Conservation (phyloP, 108 stramenopile species). For the Discostella stelligeroides region DNA sequence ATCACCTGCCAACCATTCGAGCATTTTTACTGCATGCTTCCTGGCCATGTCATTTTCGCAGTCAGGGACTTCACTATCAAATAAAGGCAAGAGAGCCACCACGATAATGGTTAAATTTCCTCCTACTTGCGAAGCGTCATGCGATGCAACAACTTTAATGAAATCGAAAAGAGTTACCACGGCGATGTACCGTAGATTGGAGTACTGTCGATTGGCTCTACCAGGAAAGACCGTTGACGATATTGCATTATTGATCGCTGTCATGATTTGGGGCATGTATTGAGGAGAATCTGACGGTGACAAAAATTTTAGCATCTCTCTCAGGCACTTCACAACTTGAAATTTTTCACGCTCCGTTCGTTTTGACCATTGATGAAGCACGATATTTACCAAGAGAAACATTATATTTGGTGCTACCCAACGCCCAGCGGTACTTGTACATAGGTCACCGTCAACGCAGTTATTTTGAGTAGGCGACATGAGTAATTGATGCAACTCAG, state of each 20-base stretch:
- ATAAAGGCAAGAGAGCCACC: conserved; percentile 76
- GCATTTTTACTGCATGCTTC: conserved; percentile 56
- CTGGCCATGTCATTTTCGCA: conserved; percentile 36
- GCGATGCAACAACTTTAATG: conserved; percentile 55
- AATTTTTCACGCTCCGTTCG: conserved; percentile 52
- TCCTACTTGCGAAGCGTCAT: conserved; percentile 55
- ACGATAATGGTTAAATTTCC: conserved; percentile 76
- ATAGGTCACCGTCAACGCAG: conserved; percentile 17
- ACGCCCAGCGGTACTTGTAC: conserved; percentile 31
- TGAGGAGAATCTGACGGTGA: conserved; percentile 59
- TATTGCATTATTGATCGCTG: conserved; percentile 73
- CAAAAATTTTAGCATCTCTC: conserved; percentile 55
- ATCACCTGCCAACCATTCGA: conserved; percentile 60
- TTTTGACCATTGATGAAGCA: conserved; percentile 62
- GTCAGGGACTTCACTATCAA: conserved; percentile 28
- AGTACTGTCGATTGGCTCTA: conserved; percentile 1
- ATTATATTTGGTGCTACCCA: conserved; percentile 81
- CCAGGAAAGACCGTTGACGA: conserved; percentile 7
- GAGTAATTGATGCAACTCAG: conserved; percentile 16
- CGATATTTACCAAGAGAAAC: conserved; percentile 78
- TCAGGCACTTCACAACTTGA: conserved; percentile 61
- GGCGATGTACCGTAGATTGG: conserved; percentile 52
- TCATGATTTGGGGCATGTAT: conserved; percentile 79
- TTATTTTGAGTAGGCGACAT: conserved; percentile 25
- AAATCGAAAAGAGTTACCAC: conserved; percentile 68